Percentiles rank a stretch among this genome's conserved stretches.
phyloP scores from a whole-genome alignment of 352 stramenopile species.

The Phytophthora citricola region DNA sequence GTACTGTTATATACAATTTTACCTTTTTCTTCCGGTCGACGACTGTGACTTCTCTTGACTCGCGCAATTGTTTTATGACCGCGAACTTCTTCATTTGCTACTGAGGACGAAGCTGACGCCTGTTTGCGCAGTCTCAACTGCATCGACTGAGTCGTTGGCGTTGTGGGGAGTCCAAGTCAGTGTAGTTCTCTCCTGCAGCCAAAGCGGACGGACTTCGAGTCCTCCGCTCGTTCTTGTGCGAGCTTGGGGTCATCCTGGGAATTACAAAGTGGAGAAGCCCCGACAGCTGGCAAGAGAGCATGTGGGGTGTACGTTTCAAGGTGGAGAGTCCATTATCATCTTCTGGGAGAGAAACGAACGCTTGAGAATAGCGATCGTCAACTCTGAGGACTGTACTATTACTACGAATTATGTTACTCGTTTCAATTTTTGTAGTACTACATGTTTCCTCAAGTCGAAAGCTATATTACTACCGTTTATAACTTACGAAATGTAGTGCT shows the following conservation, averaged over 20 bases:
- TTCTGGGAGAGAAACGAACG: conserved; percentile 29
- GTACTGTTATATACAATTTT: background rate
- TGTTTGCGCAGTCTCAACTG: conserved; percentile 43
- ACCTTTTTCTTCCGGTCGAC: conserved; percentile 41
- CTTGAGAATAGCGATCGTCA: conserved; percentile 9
- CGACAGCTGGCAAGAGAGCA: conserved; percentile 15
- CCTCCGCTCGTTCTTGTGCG: conserved; percentile 7
- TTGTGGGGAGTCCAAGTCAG: conserved; percentile 32
- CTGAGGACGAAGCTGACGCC: conserved; percentile 17
- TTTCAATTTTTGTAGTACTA: no score
- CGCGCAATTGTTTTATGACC: conserved; percentile 25
- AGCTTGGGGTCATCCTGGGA: background rate
- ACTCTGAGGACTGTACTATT: background rate
- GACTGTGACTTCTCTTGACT: conserved; percentile 46
- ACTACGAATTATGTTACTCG: no score
- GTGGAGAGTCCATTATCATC: conserved; percentile 23
- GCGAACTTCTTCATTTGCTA: conserved; percentile 17
- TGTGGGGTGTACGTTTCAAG: conserved; percentile 5
- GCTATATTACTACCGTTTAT: no score
- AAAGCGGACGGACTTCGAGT: conserved; percentile 18
- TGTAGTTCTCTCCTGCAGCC: conserved; percentile 28
- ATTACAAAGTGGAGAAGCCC: conserved; percentile 2
- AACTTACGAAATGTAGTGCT: no score
- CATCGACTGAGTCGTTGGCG: conserved; percentile 40
- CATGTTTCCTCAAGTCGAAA: no score